These are phyloP conservation scores for Protomyces lactucae-debilis DNA, from an alignment of 1,139 yeast species.

Conservation along the genomic window DNA sequence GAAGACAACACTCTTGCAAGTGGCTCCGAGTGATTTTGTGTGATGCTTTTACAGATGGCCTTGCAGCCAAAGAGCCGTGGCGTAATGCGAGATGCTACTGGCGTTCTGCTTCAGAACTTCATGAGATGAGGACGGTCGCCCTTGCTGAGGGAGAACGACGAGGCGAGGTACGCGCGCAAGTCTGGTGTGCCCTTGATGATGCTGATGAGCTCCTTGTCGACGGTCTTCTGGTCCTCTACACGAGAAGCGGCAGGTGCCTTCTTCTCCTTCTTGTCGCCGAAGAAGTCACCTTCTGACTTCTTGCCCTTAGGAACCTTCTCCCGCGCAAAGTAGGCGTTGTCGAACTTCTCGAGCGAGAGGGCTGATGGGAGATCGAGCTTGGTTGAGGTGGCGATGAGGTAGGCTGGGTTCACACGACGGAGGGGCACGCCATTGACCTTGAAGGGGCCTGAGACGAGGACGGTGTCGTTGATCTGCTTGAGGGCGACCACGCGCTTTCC, in stretches of 20 bases:
- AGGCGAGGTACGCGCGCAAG: slow-evolving; percentile 94
- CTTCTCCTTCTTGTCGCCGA: slow-evolving; percentile 73
- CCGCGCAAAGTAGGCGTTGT: slow-evolving; percentile 95
- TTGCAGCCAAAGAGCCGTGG: not conserved
- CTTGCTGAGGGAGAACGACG: slow-evolving; percentile 94
- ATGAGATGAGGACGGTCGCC: slow-evolving; percentile 99
- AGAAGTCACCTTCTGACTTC: slow-evolving; percentile 90
- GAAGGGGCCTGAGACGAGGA: slow-evolving; percentile 98
- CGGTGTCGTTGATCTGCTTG: slow-evolving; percentile 96
- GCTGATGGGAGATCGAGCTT: slow-evolving; percentile 64
- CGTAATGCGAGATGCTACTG: not conserved
- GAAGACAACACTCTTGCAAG: not conserved
- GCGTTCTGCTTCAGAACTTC: slow-evolving; percentile 61
- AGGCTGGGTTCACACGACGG: slow-evolving; percentile 98
- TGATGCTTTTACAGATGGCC: not conserved
- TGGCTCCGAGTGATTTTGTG: not conserved
- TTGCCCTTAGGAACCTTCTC: slow-evolving; percentile 66
- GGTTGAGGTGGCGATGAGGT: slow-evolving; percentile 98
- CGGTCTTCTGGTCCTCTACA: slow-evolving; percentile 95
- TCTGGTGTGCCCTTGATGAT: slow-evolving; percentile 97
- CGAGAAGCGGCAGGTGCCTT: slow-evolving; percentile 90
- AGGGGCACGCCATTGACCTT: slow-evolving; percentile 99
- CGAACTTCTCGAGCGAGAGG: slow-evolving; percentile 87
- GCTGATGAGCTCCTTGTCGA: slow-evolving; percentile 88
- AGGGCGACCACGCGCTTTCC: slow-evolving; percentile 99